Evolutionary conservation across 306 rosid genomes (phyloP), one percentile per base, ranked within the genome.

Genomic region (Argentina anserina): DNA sequence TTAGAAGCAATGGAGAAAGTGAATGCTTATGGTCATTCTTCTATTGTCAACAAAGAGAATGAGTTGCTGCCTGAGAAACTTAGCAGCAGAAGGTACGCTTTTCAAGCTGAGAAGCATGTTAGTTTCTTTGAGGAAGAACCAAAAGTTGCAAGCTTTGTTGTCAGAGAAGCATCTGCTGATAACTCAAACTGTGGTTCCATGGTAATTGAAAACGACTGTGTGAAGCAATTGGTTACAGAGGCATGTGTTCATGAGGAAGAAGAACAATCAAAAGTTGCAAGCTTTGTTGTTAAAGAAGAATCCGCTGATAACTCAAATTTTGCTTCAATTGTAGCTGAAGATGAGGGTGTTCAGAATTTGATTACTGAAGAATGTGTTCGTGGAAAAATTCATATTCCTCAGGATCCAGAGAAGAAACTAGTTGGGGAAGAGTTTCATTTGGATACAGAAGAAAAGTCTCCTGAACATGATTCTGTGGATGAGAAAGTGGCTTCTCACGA

Each of bases 121-220:
- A 88, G 87, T 72, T 83, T 78, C 60, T 72, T 85, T 75, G 55
- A 84, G 73, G 91, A 91, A 76, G 83, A 87, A 84, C 73, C 83
- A 0, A 70, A 82, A 71, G 84, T 76, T 72, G 75, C 67, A 60
- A 87, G 65, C 83, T 76, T 86, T 25, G 59, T 72, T 29, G 86
- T 88, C 65, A 67, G 78, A 52, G 91, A 81, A 56, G 70, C 81
- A 28, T 73, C 66, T 37, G 36, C 79, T 77, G 79, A 53, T 17
- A 12, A 46, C 42, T 65, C 83, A 3, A 65, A 70, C 26, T 67
- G 71, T 17, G 67, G 26, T 69, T 39, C 70, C 20, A 5, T 39
- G 6, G 65, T 15, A 5, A 15, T 31, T 59, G 40, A 59, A 28
- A 29, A 59, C 6, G 39, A 29, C 2, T 12, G 65, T 59, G 39